Evolutionary conservation across 129 eudicot genomes (phyloP), one percentile per base, ranked within the genome.

Genomic region (Arctium minus): DNA sequence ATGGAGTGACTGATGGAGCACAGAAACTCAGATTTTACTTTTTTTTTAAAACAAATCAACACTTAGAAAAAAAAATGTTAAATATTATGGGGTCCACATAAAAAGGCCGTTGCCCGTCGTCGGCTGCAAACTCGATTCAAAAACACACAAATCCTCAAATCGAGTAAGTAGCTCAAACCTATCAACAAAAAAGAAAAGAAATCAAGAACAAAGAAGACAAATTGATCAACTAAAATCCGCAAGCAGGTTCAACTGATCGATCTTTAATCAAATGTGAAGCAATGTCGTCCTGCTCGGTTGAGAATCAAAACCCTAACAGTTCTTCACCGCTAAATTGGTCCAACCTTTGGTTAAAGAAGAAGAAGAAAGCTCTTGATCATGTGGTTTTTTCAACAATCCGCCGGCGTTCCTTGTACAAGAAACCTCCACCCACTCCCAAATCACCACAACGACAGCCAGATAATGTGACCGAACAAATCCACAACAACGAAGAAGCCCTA

Each of bases 321-420:
- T 79, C 89, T 77, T 84, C 84, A 79, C 79, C 87, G 0, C 36
- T 78, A 12, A 80, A 89, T 62, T 83, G 88, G 89, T 71, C 88
- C 32, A 84, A 84, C 44, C 69, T 85, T 9, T 88, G 91, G 91
- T 70, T 76, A 71, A 92, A 90, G 70, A 88, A 85, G 86, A 89
- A 88, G 74, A 91, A 94, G 73, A 89, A 92, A 67, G 89, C 87
- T 53, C 79, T 92, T 5, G 90, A 90, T 75, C 84, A 86, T 56
- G 90, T 83, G 1, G 77, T 92, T 68, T 74, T 82, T 73, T 77
- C 87, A 30, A 81, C 90, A 81, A 86, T 90, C 81, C 89, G 87
- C 71, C 92, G 87, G n/a, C 88, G 90, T 40, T 86, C 92, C 4
- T 79, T 81, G 48, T 65, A 85, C 85, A 80, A 82, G n/a, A 81